Percentiles rank a stretch among this genome's conserved stretches.
phyloP scores from a whole-genome alignment of 441 rosid species.

The Euphorbia celastroides region DNA sequence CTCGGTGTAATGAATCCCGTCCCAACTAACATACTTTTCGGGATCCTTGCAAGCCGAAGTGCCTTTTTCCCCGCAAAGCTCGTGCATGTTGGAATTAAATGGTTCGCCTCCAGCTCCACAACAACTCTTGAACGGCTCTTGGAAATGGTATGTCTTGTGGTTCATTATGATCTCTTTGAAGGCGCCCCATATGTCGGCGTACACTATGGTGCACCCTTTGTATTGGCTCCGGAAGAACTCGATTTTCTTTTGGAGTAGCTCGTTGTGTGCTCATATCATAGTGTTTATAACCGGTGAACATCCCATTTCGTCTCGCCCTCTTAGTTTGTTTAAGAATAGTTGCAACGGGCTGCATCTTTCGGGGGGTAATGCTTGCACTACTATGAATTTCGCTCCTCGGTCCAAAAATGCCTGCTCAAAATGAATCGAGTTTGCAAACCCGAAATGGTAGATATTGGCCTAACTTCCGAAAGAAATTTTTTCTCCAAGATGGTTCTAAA shows the following conservation, averaged over 20 bases:
- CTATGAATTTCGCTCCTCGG: conserved; percentile 35
- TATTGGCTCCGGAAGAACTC: conserved; percentile 10
- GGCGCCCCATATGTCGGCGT: conserved; percentile 38
- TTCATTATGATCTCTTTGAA: conserved; percentile 27
- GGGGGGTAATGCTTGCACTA: conserved; percentile 49
- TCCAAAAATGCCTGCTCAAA: conserved; percentile 30
- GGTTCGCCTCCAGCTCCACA: conserved; percentile 35
- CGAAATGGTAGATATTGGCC: no score
- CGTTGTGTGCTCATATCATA: conserved; percentile 29
- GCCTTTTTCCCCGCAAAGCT: conserved; percentile 30
- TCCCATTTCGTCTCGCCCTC: conserved; percentile 29
- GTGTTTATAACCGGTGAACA: conserved; percentile 27
- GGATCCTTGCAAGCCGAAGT: conserved; percentile 28
- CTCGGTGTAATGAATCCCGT: conserved; percentile 46
- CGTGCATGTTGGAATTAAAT: conserved; percentile 31
- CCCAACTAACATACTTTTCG: conserved; percentile 28
- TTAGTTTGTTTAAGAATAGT: conserved; percentile 12
- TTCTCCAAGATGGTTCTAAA: no score
- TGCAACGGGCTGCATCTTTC: conserved; percentile 36
- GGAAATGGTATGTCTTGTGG: conserved; percentile 20
- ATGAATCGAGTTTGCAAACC: background rate
- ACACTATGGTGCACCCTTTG: conserved; percentile 14
- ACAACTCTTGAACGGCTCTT: conserved; percentile 38
- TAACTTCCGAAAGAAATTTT: no score
- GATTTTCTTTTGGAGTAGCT: conserved; percentile 27